phyloP scores from a whole-genome alignment of 805 yeast genomes.

The Scheffersomyces amazonensis region DNA sequence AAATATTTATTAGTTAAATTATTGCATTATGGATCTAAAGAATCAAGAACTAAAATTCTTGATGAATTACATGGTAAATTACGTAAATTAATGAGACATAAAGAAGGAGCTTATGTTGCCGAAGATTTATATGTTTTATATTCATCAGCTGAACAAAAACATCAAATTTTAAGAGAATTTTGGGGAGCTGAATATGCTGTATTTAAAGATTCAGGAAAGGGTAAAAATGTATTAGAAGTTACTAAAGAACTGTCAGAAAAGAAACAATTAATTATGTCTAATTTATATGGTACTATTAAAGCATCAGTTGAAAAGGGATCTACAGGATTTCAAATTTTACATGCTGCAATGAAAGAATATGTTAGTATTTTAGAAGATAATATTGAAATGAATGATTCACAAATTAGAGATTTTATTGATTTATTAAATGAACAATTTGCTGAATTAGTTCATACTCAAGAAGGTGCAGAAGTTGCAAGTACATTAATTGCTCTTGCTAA shows the following conservation, averaged over 20 bases:
- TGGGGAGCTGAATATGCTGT: constrained; percentile 96
- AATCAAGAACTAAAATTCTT: constrained; percentile 69
- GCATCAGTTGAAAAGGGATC: constrained; percentile 95
- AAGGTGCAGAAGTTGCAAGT: constrained; percentile 90
- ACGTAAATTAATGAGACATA: constrained; percentile 90
- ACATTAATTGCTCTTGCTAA: constrained; percentile 74
- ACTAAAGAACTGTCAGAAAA: constrained; percentile 71
- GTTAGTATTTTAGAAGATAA: constrained; percentile 64
- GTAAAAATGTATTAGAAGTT: constrained; percentile 62
- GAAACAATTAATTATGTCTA: constrained; percentile 68
- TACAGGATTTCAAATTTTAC: constrained; percentile 92
- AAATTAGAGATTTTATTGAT: constrained; percentile 79
- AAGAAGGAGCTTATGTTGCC: constrained; percentile 97
- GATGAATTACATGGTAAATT: constrained; percentile 87
- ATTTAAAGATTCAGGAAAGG: constrained; percentile 72
- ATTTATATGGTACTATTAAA: constrained; percentile 76
- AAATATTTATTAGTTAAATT: constrained; percentile 86
- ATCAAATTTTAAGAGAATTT: constrained; percentile 91
- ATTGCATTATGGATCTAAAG: constrained; percentile 87
- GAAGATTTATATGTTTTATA: constrained; percentile 89
- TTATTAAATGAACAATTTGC: constrained; percentile 84
- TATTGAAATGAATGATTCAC: constrained; percentile 43
- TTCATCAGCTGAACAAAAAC: constrained; percentile 78
- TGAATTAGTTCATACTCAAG: constrained; percentile 91
- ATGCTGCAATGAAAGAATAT: constrained; percentile 93